Percentiles rank a stretch among this genome's conserved stretches.
Evolutionary conservation across 169 alveolate genomes (phyloP).

Genomic region (Plasmodium reichenowi): DNA sequence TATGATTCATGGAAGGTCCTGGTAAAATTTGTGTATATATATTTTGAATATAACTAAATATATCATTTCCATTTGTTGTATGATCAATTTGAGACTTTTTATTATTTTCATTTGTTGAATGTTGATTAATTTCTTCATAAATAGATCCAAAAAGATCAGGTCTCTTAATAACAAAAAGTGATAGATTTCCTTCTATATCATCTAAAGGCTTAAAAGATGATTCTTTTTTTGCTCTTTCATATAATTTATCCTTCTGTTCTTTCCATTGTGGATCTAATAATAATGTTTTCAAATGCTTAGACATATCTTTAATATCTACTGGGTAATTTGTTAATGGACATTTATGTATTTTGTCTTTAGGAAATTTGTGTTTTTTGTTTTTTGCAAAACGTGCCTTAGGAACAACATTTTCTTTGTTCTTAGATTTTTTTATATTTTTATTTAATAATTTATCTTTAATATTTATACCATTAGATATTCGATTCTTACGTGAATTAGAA

Average conservation of each 20-base stretch:
- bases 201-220: constrained; percentile 90
- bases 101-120: constrained; percentile 58
- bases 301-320: constrained; percentile 93
- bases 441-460: constrained; percentile 58
- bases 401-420: constrained; percentile 88
- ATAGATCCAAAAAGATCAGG: constrained; percentile 94
- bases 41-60: constrained; percentile 62
- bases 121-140: constrained; percentile 89
- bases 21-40: constrained; percentile 51
- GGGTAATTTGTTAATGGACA: constrained; percentile 96
- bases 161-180: constrained; percentile 90
- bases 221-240: constrained; percentile 91
- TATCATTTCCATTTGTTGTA: constrained; percentile 45
- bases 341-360: constrained; percentile 87
- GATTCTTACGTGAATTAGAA: no score
- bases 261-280: constrained; percentile 98
- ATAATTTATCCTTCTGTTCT: constrained; percentile 90
- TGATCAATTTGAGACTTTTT: constrained; percentile 26
- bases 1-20: constrained; percentile 57
- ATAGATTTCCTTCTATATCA: constrained; percentile 91
- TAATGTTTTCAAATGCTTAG: constrained; percentile 94
- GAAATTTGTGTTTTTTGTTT: constrained; percentile 80
- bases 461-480: no score
- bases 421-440: constrained; percentile 49
- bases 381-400: constrained; percentile 88